Conservation (phyloP, 2,329 filamentous ascomycete genomes). For the Fusarium veterinarium region DNA sequence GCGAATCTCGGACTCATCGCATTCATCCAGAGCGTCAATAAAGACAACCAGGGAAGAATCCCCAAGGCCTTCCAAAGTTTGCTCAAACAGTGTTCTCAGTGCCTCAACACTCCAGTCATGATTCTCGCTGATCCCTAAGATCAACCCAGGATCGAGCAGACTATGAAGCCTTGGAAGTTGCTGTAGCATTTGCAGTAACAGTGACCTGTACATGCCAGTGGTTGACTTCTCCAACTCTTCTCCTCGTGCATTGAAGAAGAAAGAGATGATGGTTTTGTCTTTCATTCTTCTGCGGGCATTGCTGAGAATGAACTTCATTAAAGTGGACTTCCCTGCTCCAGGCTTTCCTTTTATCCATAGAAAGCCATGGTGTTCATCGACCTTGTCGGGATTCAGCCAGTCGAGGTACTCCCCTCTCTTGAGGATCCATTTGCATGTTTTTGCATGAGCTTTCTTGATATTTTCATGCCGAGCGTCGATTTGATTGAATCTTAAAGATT, state of each 20-base stretch:
- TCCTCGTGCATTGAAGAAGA: constrained; percentile 65
- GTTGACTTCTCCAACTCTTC: constrained; percentile 57
- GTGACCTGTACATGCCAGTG: constrained; percentile 61
- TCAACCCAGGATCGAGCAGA: constrained; percentile 41
- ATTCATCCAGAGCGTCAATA: constrained; percentile 62
- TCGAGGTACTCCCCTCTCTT: not conserved
- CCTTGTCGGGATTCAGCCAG: constrained; percentile 11
- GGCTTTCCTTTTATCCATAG: constrained; percentile 61
- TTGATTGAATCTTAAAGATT: constrained; percentile 27
- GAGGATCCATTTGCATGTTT: constrained; percentile 33
- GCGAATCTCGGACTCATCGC: constrained; percentile 52
- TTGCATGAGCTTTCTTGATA: constrained; percentile 14
- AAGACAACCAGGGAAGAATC: constrained; percentile 6
- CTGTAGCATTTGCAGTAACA: constrained; percentile 59
- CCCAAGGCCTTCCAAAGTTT: not conserved
- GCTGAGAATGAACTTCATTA: constrained; percentile 55
- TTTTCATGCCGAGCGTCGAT: constrained; percentile 18
- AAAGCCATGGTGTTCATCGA: constrained; percentile 46
- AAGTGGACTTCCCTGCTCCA: constrained; percentile 58
- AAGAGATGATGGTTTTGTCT: constrained; percentile 49
- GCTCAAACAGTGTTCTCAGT: not conserved
- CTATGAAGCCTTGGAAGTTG: constrained; percentile 47
- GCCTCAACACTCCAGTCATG: not conserved
- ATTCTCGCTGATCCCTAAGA: not conserved
- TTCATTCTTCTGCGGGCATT: constrained; percentile 8